These are phyloP conservation scores for Linum lewisii DNA, from an alignment of 345 rosid genomes.

Conservation along the genomic window DNA sequence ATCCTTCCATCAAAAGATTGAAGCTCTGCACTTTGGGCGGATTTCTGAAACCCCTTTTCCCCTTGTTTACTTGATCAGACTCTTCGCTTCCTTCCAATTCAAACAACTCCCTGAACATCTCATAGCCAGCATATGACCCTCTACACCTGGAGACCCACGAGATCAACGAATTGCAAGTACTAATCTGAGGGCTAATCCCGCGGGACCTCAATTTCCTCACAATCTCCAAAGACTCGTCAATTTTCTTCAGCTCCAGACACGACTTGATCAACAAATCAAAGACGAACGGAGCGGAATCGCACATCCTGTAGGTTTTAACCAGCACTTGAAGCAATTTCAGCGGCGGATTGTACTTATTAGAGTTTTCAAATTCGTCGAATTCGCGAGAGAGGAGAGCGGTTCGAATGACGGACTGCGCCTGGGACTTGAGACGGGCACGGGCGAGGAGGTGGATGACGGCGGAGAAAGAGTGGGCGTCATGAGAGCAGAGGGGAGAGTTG, in stretches of 20 bases:
- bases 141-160: constrained; percentile 29
- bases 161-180: constrained; percentile 55
- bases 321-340: constrained; percentile 33
- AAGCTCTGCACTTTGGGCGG: constrained; percentile 55
- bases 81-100: constrained; percentile 18
- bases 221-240: constrained; percentile 47
- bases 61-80: constrained; percentile 14
- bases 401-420: constrained; percentile 36
- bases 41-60: constrained; percentile 21
- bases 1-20: constrained; percentile 55
- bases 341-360: neutral
- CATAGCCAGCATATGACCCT: constrained; percentile 40
- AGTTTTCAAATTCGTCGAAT: neutral
- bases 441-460: constrained; percentile 57
- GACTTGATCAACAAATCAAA: constrained; percentile 58
- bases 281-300: constrained; percentile 89
- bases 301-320: constrained; percentile 50
- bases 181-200: constrained; percentile 43
- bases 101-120: constrained; percentile 54
- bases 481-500: constrained; percentile 47
- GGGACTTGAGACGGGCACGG: constrained; percentile 57
- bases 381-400: constrained; percentile 34
- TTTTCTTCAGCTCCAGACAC: constrained; percentile 51
- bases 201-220: constrained; percentile 49
- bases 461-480: constrained; percentile 44